These are phyloP conservation scores for Plasmodium relictum DNA, from an alignment of 169 alveolate species.

Conservation along the genomic window DNA sequence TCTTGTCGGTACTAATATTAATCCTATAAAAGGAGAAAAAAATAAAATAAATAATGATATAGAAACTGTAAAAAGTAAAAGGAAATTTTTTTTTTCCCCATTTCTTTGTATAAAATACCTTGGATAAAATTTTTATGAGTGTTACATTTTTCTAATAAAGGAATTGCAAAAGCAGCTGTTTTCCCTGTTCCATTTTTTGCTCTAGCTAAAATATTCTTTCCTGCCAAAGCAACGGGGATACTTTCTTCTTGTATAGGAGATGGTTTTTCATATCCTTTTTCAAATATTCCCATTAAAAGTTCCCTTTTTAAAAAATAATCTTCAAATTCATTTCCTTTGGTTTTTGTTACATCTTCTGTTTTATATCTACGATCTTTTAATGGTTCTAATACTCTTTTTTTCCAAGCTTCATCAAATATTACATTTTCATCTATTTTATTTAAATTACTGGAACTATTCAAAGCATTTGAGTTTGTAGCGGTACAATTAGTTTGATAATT, in stretches of 20 bases:
- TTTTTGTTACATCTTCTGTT: constrained; percentile 96
- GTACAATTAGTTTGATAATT: constrained; percentile 70
- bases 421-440: constrained; percentile 71
- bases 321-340: constrained; percentile 98
- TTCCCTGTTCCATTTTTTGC: constrained; percentile 99
- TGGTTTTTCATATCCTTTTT: constrained; percentile 98
- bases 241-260: constrained; percentile 99
- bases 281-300: constrained; percentile 97
- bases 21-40: constrained; percentile 85
- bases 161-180: constrained; percentile 99
- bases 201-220: constrained; percentile 97
- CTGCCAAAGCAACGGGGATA: constrained; percentile 97
- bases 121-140: constrained; percentile 83
- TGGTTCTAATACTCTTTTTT: constrained; percentile 70
- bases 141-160: constrained; percentile 93
- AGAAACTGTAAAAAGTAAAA: background rate
- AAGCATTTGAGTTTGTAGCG: constrained; percentile 48
- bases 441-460: constrained; percentile 64
- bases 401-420: constrained; percentile 77
- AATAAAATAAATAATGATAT: background rate
- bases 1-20: constrained; percentile 97
- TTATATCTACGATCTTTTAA: constrained; percentile 69
- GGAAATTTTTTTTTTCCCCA: background rate
- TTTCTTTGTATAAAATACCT: constrained; percentile 58
- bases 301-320: constrained; percentile 97